These are phyloP conservation scores for Hypoxylon sp. DNA, from an alignment of 2,329 filamentous ascomycete genomes.

Conservation along the genomic window DNA sequence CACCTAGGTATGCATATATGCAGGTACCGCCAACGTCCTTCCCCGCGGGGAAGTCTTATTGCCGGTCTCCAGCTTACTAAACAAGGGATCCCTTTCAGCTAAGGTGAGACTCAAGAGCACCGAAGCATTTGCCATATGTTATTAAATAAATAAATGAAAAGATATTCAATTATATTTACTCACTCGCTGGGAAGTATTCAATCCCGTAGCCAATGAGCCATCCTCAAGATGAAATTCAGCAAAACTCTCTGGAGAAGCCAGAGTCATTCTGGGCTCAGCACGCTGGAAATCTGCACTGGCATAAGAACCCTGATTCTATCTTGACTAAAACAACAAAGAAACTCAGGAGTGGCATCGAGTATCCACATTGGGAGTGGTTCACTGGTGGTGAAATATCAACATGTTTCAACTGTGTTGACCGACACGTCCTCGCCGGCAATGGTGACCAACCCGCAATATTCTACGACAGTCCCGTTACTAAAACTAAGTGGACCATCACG, in stretches of 20 bases:
- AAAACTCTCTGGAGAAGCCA: slow-evolving; percentile 76
- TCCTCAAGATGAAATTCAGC: slow-evolving; percentile 67
- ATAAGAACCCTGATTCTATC: slow-evolving; percentile 77
- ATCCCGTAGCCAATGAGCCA: slow-evolving; percentile 51
- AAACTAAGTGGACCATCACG: slow-evolving; percentile 78
- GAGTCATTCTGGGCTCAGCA: slow-evolving; percentile 82
- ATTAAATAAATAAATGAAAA: slow-evolving; percentile 6
- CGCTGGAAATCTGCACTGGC: slow-evolving; percentile 84
- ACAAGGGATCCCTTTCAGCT: slow-evolving; percentile 18
- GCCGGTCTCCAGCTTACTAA: slow-evolving; percentile 33
- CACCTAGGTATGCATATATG: slow-evolving; percentile 23
- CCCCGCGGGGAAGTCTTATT: slow-evolving; percentile 42
- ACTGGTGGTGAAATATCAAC: slow-evolving; percentile 90
- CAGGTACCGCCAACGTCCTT: slow-evolving; percentile 16
- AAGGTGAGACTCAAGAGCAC: neutral
- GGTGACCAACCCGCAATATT: slow-evolving; percentile 82
- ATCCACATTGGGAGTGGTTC: slow-evolving; percentile 92
- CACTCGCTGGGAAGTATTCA: neutral
- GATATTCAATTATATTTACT: neutral
- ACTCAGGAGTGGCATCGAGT: slow-evolving; percentile 72
- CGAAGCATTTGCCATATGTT: slow-evolving; percentile 3
- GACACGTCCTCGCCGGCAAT: slow-evolving; percentile 86
- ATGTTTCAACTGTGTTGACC: slow-evolving; percentile 91
- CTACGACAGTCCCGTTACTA: slow-evolving; percentile 90
- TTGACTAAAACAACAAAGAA: slow-evolving; percentile 74